Evolutionary conservation across 2,329 filamentous ascomycete species (phyloP).

Genomic region (Fonsecaea erecta): DNA sequence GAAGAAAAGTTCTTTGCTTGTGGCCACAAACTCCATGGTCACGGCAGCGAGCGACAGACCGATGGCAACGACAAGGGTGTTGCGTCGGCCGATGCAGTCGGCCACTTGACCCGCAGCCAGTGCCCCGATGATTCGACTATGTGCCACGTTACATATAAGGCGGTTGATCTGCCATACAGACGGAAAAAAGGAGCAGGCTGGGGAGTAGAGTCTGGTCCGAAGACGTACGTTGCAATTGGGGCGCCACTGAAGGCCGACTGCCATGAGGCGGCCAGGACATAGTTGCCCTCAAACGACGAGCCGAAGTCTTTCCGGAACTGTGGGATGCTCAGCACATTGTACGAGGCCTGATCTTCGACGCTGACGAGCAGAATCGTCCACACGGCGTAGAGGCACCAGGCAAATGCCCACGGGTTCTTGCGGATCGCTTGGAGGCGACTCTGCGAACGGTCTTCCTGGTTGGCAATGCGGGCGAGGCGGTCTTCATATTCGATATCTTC

Average conservation of each 20-base stretch:
- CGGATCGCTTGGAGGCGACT: conserved; percentile 5
- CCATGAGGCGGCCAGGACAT: conserved; percentile 55
- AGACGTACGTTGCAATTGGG: conserved; percentile 22
- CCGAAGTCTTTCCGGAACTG: conserved; percentile 62
- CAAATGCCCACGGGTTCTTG: conserved; percentile 13
- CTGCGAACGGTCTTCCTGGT: not conserved
- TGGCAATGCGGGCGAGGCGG: not conserved
- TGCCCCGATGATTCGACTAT: conserved; percentile 11
- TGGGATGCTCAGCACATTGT: conserved; percentile 63
- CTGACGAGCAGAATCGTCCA: conserved; percentile 20
- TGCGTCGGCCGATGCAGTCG: conserved; percentile 48
- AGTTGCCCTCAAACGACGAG: conserved; percentile 50
- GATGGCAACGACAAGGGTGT: conserved; percentile 30
- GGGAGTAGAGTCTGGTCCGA: not conserved
- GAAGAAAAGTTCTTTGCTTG: conserved; percentile 47
- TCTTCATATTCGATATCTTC: not conserved
- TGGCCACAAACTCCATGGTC: conserved; percentile 44
- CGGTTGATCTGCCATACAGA: not conserved
- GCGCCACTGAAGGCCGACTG: conserved; percentile 52
- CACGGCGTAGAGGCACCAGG: conserved; percentile 25
- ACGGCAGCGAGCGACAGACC: conserved; percentile 39
- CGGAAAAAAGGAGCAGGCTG: not conserved
- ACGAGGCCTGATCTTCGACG: conserved; percentile 67
- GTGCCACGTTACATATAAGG: not conserved
- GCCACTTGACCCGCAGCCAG: conserved; percentile 41